Conservation (phyloP, 2,329 filamentous ascomycete species). For the Trichophyton mentagrophytes region DNA sequence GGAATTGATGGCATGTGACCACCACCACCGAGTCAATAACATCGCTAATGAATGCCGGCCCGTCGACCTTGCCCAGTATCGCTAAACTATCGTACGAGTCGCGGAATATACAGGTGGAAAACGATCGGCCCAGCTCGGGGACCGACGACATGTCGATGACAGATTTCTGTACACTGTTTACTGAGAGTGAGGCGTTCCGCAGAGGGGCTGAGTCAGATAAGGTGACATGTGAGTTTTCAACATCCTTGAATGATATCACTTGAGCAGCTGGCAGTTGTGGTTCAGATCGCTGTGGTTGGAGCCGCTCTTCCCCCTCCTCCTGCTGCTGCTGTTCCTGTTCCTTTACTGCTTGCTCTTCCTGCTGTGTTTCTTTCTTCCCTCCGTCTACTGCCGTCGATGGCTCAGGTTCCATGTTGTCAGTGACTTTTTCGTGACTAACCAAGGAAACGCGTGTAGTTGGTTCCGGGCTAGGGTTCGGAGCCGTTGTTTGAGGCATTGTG, state of each 20-base stretch:
- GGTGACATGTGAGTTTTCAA: slow-evolving; percentile 59
- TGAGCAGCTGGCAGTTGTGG: slow-evolving; percentile 24
- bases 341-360: too few species aligned
- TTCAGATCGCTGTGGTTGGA: neutral
- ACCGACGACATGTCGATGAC: slow-evolving; percentile 70
- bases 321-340: too few species aligned
- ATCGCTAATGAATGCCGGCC: slow-evolving; percentile 70
- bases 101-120: slow-evolving; percentile 58
- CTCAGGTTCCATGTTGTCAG: too few species aligned
- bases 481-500: neutral
- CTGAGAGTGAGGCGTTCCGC: slow-evolving; percentile 59
- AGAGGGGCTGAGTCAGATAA: slow-evolving; percentile 58
- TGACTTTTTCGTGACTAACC: too few species aligned
- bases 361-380: too few species aligned
- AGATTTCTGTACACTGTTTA: slow-evolving; percentile 57
- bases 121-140: slow-evolving; percentile 44
- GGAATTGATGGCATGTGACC: slow-evolving; percentile 70
- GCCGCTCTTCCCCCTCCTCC: too few species aligned
- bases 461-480: neutral
- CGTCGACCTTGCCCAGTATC: slow-evolving; percentile 63
- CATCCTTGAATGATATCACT: slow-evolving; percentile 52
- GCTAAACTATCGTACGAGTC: slow-evolving; percentile 59
- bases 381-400: too few species aligned
- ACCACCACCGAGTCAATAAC: slow-evolving; percentile 62
- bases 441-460: too few species aligned